phyloP scores from a whole-genome alignment of 495 filamentous ascomycete genomes.

The Aspergillus coremiiformis region DNA sequence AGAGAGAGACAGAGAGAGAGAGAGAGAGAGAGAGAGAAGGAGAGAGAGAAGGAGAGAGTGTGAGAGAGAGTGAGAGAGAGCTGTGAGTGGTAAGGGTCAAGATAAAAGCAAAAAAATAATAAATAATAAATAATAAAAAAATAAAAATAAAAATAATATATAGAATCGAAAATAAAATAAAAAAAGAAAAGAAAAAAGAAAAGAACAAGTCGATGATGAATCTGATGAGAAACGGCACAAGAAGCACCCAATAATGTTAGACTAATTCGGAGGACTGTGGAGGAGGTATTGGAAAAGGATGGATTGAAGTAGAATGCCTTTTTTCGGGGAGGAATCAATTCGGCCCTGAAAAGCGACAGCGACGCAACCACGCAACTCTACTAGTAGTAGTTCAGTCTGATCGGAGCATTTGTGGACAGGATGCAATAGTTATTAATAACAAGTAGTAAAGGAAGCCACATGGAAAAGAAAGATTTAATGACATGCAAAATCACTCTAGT shows the following conservation, averaged over 20 bases:
- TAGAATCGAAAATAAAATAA: slow-evolving; percentile 6
- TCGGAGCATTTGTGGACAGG: slow-evolving; percentile 21
- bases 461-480: slow-evolving; percentile 8
- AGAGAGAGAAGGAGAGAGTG: slow-evolving; percentile 12
- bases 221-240: slow-evolving; percentile 7
- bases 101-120: slow-evolving; percentile 14
- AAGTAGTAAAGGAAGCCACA: slow-evolving; percentile 20
- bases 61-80: slow-evolving; percentile 9
- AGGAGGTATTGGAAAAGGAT: no score
- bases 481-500: slow-evolving; percentile 11
- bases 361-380: neutral
- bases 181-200: slow-evolving; percentile 1
- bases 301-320: slow-evolving; percentile 1
- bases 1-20: neutral
- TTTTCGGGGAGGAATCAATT: slow-evolving; percentile 3
- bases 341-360: slow-evolving; percentile 13
- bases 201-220: neutral
- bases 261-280: slow-evolving; percentile 5
- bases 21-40: slow-evolving; percentile 1
- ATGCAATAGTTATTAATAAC: slow-evolving; percentile 17
- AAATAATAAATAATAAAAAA: no score
- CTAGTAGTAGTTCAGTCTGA: slow-evolving; percentile 1
- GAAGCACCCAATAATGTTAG: slow-evolving; percentile 15
- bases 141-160: slow-evolving; percentile 12
- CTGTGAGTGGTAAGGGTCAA: slow-evolving; percentile 9